phyloP scores from a whole-genome alignment of 768 basidiomycete genomes.

The Tricholoma sp. region DNA sequence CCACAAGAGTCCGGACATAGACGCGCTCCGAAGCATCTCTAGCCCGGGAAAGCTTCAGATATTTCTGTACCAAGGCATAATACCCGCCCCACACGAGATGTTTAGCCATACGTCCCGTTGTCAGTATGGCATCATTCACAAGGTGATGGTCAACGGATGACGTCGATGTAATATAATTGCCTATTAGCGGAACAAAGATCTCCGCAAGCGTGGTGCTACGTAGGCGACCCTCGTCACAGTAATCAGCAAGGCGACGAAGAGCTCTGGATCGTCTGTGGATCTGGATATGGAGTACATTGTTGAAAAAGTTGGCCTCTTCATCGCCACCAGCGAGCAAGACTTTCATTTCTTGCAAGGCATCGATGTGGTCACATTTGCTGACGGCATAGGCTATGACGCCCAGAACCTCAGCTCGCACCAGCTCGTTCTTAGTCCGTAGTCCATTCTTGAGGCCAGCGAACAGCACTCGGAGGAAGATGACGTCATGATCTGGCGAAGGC shows the following conservation, averaged over 20 bases:
- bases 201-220: conserved; percentile 69
- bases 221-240: conserved; percentile 60
- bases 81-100: conserved; percentile 84
- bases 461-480: conserved; percentile 57
- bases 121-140: conserved; percentile 81
- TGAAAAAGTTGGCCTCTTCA: conserved; percentile 95
- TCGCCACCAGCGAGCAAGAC: conserved; percentile 82
- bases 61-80: conserved; percentile 72
- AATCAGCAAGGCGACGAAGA: conserved; percentile 76
- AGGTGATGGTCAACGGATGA: conserved; percentile 75
- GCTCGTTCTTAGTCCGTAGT: conserved; percentile 73
- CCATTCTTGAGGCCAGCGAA: conserved; percentile 78
- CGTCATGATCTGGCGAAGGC: conserved; percentile 40
- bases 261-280: conserved; percentile 85
- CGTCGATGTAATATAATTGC: conserved; percentile 67
- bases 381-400: conserved; percentile 76
- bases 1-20: conserved; percentile 79
- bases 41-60: conserved; percentile 60
- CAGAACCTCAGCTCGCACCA: conserved; percentile 83
- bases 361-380: conserved; percentile 52
- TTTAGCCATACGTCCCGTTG: conserved; percentile 74
- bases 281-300: conserved; percentile 93
- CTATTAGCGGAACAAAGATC: conserved; percentile 83
- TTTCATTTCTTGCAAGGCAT: conserved; percentile 71
- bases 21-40: conserved; percentile 74